Conservation (phyloP, 78 protist species). For the Protostelium mycophagum region DNA sequence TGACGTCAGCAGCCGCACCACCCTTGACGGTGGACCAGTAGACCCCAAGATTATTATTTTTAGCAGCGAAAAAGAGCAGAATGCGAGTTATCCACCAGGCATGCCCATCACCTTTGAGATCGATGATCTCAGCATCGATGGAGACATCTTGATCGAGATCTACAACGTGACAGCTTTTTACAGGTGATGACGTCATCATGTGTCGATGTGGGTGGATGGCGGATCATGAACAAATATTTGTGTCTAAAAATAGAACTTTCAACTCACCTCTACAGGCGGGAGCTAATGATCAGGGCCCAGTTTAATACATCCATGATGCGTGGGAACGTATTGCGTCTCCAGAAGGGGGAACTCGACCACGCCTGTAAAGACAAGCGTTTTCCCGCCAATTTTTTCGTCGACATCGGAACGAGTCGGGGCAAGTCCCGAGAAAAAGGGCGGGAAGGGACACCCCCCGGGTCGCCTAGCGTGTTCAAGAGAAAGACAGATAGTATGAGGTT, state of each 20-base stretch:
- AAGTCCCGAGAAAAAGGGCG: neutral
- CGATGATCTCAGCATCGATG: neutral
- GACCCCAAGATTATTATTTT: neutral
- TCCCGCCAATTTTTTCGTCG: constrained; percentile 26
- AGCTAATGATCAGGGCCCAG: constrained; percentile 35
- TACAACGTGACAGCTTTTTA: neutral
- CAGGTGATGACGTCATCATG: neutral
- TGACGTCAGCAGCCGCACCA: neutral
- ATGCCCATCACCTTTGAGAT: neutral
- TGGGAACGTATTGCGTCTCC: constrained; percentile 6
- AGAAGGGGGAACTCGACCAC: constrained; percentile 39
- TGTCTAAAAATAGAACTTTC: too few relatives aligned
- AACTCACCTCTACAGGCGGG: constrained; percentile 9
- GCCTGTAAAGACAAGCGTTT: constrained; percentile 48
- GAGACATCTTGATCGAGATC: neutral
- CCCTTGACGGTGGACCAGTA: too few relatives aligned
- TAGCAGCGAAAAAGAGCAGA: neutral
- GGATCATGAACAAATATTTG: too few relatives aligned
- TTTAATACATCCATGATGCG: constrained; percentile 56
- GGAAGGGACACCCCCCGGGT: neutral
- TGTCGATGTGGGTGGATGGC: too few relatives aligned
- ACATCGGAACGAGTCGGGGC: constrained; percentile 1
- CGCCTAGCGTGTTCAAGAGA: too few relatives aligned
- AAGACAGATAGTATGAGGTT: too few relatives aligned
- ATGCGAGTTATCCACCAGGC: neutral